These are phyloP conservation scores for Apophysomyces trapeziformis DNA, from an alignment of 371 early-diverging fungal species.

Conservation along the genomic window DNA sequence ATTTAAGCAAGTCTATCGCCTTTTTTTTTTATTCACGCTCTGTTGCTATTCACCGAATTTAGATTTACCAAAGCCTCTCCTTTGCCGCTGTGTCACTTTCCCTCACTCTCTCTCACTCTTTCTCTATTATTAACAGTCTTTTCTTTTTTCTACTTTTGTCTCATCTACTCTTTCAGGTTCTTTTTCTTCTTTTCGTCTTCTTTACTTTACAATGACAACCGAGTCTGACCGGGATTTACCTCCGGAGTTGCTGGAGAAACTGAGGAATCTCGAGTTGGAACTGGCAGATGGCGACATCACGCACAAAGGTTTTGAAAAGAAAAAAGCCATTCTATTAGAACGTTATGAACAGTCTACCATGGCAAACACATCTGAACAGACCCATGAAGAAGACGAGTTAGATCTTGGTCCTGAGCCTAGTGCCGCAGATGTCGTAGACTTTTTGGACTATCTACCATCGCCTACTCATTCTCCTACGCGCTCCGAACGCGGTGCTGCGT, in stretches of 20 bases:
- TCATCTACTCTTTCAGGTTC: conserved; percentile 1
- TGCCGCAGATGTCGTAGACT: conserved; percentile 43
- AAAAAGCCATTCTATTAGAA: conserved; percentile 42
- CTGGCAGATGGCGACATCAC: conserved; percentile 71
- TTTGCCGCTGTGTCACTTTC: conserved; percentile 5
- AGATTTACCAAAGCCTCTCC: not conserved
- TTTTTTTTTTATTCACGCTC: too few relatives aligned
- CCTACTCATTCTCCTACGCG: conserved; percentile 40
- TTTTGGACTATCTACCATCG: conserved; percentile 43
- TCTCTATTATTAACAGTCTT: conserved; percentile 4
- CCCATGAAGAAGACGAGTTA: conserved; percentile 7
- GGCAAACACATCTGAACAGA: not conserved
- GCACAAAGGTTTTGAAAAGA: conserved; percentile 71
- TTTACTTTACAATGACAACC: conserved; percentile 23
- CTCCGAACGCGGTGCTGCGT: conserved; percentile 17
- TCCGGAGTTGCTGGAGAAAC: conserved; percentile 44
- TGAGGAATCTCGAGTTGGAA: conserved; percentile 59
- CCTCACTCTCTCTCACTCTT: not conserved
- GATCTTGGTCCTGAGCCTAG: conserved; percentile 38
- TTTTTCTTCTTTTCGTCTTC: conserved; percentile 12
- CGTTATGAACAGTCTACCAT: conserved; percentile 7
- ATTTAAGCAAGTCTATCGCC: too few relatives aligned
- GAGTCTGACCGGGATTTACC: conserved; percentile 48
- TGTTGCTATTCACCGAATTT: too few relatives aligned
- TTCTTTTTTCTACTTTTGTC: not conserved